Percentiles rank a stretch among this genome's conserved stretches.
Evolutionary conservation across 2,329 filamentous ascomycete species (phyloP).

Genomic region (Ophiocordyceps camponoti-saundersi): DNA sequence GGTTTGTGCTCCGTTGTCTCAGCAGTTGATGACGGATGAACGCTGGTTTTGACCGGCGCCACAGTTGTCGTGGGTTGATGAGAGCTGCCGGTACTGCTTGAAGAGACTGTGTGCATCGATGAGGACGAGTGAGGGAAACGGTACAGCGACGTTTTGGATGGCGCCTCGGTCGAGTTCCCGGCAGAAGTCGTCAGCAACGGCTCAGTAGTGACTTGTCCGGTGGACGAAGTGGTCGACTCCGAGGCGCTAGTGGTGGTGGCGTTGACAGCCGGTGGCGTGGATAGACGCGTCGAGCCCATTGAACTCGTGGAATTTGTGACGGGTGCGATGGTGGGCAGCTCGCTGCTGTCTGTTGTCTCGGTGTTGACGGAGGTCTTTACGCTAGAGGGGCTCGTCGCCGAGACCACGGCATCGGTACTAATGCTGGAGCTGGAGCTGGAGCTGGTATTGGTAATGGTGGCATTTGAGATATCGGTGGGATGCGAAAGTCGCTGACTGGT

Average conservation of each 20-base stretch:
- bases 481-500: conserved; percentile 1
- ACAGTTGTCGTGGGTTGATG: background rate
- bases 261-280: background rate
- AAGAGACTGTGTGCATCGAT: background rate
- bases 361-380: background rate
- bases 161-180: conserved; percentile 1
- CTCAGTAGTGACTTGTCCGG: background rate
- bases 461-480: conserved; percentile 1
- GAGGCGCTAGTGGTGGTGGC: background rate
- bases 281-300: background rate
- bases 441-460: conserved; percentile 1
- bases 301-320: conserved; percentile 2
- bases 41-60: background rate
- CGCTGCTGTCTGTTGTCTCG: background rate
- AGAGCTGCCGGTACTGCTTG: background rate
- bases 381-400: conserved; percentile 3
- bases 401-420: conserved; percentile 1
- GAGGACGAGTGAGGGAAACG: background rate
- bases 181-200: conserved; percentile 1
- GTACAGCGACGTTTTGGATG: background rate
- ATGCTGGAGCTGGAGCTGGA: too few relatives aligned
- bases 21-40: background rate
- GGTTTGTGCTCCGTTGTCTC: background rate
- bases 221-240: background rate
- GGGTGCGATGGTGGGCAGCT: conserved; percentile 1